These are phyloP conservation scores for Tolypocladium paradoxum DNA, from an alignment of 2,329 filamentous ascomycete species.

Conservation along the genomic window DNA sequence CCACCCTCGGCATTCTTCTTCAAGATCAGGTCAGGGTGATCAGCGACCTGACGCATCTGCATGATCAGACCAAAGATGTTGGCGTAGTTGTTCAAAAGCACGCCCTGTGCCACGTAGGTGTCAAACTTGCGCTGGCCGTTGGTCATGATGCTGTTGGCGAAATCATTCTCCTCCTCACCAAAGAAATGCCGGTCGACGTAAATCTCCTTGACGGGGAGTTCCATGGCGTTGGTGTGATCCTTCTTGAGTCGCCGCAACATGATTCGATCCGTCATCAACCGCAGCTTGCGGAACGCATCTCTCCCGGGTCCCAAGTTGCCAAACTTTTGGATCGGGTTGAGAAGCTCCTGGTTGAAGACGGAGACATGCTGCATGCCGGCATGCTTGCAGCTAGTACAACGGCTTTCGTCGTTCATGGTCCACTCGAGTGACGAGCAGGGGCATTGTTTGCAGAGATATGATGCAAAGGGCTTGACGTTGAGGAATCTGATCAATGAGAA, in stretches of 20 bases:
- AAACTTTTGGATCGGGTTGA: constrained; percentile 66
- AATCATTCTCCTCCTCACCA: constrained; percentile 89
- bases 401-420: constrained; percentile 61
- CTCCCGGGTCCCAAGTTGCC: constrained; percentile 52
- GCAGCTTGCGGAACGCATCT: constrained; percentile 68
- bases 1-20: constrained; percentile 80
- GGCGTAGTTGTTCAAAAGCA: constrained; percentile 93
- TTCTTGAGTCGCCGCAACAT: constrained; percentile 94
- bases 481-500: constrained; percentile 91
- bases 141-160: constrained; percentile 91
- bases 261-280: constrained; percentile 80
- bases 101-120: constrained; percentile 88
- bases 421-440: constrained; percentile 74
- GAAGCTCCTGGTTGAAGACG: constrained; percentile 87
- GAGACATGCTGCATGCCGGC: constrained; percentile 32
- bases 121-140: constrained; percentile 83
- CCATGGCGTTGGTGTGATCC: constrained; percentile 89
- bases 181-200: constrained; percentile 93
- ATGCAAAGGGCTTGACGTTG: constrained; percentile 77
- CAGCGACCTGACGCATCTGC: constrained; percentile 97
- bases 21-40: constrained; percentile 87
- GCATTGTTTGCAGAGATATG: constrained; percentile 88
- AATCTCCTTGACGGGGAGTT: constrained; percentile 89
- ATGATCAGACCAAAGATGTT: constrained; percentile 99
- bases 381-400: constrained; percentile 53